phyloP scores from a whole-genome alignment of 257 asterid genomes.

The Solanum chiquidenum region DNA sequence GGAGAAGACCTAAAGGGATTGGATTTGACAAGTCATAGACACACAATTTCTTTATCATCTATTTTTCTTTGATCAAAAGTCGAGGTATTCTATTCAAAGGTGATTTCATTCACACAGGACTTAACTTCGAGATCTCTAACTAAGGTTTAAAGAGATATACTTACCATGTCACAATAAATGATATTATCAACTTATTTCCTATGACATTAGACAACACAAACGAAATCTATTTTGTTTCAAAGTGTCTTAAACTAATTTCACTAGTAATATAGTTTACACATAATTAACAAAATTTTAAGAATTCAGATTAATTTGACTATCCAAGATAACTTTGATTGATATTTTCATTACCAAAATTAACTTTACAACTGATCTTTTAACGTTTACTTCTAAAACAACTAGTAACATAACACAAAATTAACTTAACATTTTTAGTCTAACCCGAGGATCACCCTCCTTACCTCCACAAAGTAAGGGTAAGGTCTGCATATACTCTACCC shows the following conservation, averaged over 20 bases:
- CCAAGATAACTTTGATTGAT: background rate
- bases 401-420: background rate
- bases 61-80: background rate
- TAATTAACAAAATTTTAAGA: background rate
- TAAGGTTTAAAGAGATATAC: background rate
- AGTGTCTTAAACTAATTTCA: background rate
- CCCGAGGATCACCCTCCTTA: background rate
- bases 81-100: background rate
- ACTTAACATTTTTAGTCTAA: background rate
- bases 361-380: background rate
- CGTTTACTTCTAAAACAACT: background rate
- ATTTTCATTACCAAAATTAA: background rate
- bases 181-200: background rate
- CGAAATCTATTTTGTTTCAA: background rate
- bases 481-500: background rate
- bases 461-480: background rate
- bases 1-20: background rate
- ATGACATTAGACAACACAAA: background rate
- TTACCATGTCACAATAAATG: background rate
- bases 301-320: background rate
- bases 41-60: background rate
- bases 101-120: no score
- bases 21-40: background rate
- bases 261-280: background rate
- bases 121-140: background rate